Base-by-base conservation (phyloP, 768 basidiomycete species). In the Mycena belliarum region DNA sequence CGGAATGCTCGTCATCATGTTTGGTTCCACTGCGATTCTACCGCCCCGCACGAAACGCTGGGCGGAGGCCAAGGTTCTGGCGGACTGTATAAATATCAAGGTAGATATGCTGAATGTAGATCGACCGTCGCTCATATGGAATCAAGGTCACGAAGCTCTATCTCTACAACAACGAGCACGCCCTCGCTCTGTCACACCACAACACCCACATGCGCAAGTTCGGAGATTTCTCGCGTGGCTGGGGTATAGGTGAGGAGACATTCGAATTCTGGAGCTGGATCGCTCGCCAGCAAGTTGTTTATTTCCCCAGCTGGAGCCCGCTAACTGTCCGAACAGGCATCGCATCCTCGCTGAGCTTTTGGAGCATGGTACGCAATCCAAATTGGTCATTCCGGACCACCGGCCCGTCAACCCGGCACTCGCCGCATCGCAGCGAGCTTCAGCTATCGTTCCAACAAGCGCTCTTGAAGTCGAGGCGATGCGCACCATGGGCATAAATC, bases 191-290 rank as follows among this genome's bases (percentile, higher is more conserved):
- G 2, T 85, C 86, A 0, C 88, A 95, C 61, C 88, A 98, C 70
- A 89, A 87, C 57, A 82, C 85, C 14, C 97, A 99, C 68, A 81
- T 96, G 59, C 84, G 87, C 32, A 85, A 85, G 59, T 96, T 97
- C 64, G 82, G 87, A 6, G 92, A 94, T 65, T 85, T 99, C 63
- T 90, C 91, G 6, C 76, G 89, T 20, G 88, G 89, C 1, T 98
- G 97, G 96, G 92, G 93, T 9, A 98, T 98, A 53, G 95, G 95
- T 16, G 93, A 95, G 65, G 92, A 95, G 66, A 97, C 93, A 0
- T 98, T 92, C 63, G 97, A 98, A 69, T 98, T 88, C 68, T 98
- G 96, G 96, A 91, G 91, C 63, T 99, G 95, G 96, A 79, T 95
- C 53, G 90, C 93, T 9, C 79, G 94, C 68, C 95, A 97, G 92